These are phyloP conservation scores for Diutina rugosa DNA, from an alignment of 1,139 yeast species.

Conservation along the genomic window DNA sequence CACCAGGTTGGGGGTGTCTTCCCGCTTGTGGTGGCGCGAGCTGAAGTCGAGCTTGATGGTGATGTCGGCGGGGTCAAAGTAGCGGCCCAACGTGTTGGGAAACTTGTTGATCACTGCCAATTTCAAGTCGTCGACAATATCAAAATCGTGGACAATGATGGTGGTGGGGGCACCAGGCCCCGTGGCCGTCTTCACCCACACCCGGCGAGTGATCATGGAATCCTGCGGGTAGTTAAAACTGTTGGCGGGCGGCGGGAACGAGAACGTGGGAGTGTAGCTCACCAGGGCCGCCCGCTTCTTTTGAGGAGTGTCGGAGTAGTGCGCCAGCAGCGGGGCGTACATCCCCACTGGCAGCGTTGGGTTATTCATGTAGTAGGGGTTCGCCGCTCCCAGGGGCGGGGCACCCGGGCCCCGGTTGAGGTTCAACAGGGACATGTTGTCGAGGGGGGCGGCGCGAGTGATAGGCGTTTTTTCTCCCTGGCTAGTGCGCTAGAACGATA, in stretches of 20 bases:
- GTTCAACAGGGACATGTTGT: not conserved
- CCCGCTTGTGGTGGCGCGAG: not conserved
- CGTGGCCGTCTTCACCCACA: slow-evolving; percentile 52
- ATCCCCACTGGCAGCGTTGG: slow-evolving; percentile 1
- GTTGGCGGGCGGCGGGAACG: not conserved
- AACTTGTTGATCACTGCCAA: slow-evolving; percentile 44
- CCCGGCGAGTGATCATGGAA: slow-evolving; percentile 15
- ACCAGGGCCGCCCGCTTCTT: not conserved
- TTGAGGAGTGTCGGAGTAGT: not conserved
- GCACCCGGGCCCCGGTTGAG: not conserved
- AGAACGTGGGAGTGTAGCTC: not conserved
- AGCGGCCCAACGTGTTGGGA: slow-evolving; percentile 53
- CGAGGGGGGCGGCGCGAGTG: not conserved
- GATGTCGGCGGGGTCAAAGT: slow-evolving; percentile 61
- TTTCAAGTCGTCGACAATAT: slow-evolving; percentile 67
- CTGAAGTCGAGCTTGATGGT: slow-evolving; percentile 2
- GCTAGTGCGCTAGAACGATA: not conserved
- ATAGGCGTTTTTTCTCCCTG: not conserved
- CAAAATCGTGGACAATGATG: slow-evolving; percentile 36
- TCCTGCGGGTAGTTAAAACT: not conserved
- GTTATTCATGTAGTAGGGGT: not conserved
- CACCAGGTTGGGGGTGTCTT: not conserved
- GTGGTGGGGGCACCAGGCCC: slow-evolving; percentile 60
- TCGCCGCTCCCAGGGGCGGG: not conserved
- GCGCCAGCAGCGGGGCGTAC: not conserved